These are phyloP conservation scores for Zymoseptoria ardabiliae DNA, from an alignment of 2,329 filamentous ascomycete genomes.

Conservation along the genomic window DNA sequence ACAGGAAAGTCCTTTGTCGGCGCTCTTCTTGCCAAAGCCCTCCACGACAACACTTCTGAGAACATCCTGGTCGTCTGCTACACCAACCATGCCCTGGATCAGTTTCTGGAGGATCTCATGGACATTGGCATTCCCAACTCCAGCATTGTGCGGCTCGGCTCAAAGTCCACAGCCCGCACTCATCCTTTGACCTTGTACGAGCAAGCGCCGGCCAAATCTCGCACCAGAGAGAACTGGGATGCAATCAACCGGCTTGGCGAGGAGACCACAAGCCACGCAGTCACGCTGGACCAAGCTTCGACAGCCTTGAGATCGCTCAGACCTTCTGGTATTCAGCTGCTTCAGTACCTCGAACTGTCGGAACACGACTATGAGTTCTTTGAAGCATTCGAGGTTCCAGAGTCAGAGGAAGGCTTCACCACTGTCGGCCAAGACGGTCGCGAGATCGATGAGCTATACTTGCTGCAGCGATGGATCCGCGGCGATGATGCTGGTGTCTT, in stretches of 20 bases:
- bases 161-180: conserved; percentile 44
- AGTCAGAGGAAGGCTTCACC: conserved; percentile 39
- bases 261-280: conserved; percentile 1
- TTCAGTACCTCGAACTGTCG: conserved; percentile 49
- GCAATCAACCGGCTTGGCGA: conserved; percentile 9
- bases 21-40: conserved; percentile 50
- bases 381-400: conserved; percentile 50
- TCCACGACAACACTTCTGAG: conserved; percentile 44
- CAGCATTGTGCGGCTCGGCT: conserved; percentile 55
- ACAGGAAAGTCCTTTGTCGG: conserved; percentile 72
- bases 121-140: conserved; percentile 40
- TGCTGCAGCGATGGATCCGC: conserved; percentile 48
- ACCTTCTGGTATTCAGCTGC: not conserved
- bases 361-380: conserved; percentile 46
- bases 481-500: conserved; percentile 44
- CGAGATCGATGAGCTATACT: conserved; percentile 39
- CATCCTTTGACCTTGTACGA: conserved; percentile 42
- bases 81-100: conserved; percentile 49
- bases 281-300: not conserved
- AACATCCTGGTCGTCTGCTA: conserved; percentile 53
- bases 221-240: conserved; percentile 26
- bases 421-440: conserved; percentile 43
- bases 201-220: conserved; percentile 29
- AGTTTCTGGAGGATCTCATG: conserved; percentile 54
- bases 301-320: not conserved